A percentile compares a stretch with the other conserved stretches of the same genome.
phyloP scores from a whole-genome alignment of 192 early-diverging fungal genomes.

The Helicostylum pulchrum region DNA sequence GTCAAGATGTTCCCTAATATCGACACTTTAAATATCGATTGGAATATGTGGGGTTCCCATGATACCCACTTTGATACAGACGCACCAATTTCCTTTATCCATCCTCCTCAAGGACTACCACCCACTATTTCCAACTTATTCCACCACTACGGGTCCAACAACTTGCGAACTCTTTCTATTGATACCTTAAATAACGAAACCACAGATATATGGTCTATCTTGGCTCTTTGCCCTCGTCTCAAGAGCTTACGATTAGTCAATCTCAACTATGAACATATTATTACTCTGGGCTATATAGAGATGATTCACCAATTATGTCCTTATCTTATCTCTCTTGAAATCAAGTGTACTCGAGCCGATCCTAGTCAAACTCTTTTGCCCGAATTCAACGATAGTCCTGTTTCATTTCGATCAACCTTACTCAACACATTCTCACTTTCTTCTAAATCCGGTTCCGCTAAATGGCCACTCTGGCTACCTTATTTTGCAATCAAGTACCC shows the following conservation, averaged over 20 bases:
- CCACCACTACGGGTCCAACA: background rate
- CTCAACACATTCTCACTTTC: background rate
- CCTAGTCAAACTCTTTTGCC: constrained; percentile 1
- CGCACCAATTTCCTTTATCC: background rate
- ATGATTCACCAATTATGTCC: constrained; percentile 2
- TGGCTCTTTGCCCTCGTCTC: background rate
- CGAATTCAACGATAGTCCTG: background rate
- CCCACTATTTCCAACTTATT: background rate
- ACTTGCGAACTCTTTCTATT: background rate
- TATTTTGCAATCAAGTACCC: constrained; percentile 14
- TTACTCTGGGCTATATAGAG: constrained; percentile 12
- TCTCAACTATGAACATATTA: constrained; percentile 11
- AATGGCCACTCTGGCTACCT: constrained; percentile 15
- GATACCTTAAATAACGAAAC: constrained; percentile 1
- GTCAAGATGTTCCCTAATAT: background rate
- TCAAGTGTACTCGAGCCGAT: constrained; percentile 10
- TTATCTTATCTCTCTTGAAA: background rate
- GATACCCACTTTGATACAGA: background rate
- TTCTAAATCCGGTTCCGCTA: constrained; percentile 6
- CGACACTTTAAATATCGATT: constrained; percentile 5
- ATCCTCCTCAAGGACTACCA: background rate
- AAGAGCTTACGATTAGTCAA: background rate
- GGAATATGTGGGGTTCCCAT: constrained; percentile 1
- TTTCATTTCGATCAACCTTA: background rate
- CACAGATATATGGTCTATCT: constrained; percentile 4